These are phyloP conservation scores for Meira nashicola DNA, from an alignment of 1,284 basidiomycete species.

Conservation along the genomic window DNA sequence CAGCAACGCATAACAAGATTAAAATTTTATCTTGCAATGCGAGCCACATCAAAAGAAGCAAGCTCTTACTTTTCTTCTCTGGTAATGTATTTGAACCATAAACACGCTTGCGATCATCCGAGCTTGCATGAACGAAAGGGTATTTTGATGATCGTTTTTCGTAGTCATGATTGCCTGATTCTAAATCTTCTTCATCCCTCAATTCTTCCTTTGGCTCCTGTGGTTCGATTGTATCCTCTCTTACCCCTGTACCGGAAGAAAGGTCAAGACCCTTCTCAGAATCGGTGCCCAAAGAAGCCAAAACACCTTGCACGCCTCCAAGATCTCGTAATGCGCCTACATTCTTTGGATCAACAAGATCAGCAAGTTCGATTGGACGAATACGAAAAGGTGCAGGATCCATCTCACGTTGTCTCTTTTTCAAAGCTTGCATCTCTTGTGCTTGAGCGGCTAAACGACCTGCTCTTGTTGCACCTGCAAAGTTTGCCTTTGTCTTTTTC, in stretches of 20 bases:
- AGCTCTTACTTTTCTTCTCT: conserved; percentile 68
- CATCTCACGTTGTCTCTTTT: conserved; percentile 28
- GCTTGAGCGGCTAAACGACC: conserved; percentile 32
- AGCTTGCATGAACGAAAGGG: conserved; percentile 26
- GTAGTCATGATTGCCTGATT: conserved; percentile 12
- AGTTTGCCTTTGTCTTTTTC: conserved; percentile 22
- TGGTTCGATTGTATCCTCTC: conserved; percentile 7
- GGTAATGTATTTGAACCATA: conserved; percentile 84
- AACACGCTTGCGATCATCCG: conserved; percentile 54
- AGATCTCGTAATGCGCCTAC: conserved; percentile 65
- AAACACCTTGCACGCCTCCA: conserved; percentile 69
- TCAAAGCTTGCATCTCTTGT: conserved; percentile 14
- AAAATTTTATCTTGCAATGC: conserved; percentile 93
- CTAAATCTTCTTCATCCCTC: conserved; percentile 16
- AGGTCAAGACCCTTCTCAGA: conserved; percentile 52
- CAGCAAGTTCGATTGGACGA: conserved; percentile 71
- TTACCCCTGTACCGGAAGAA: conserved; percentile 22
- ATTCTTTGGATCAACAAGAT: conserved; percentile 80
- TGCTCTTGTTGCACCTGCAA: conserved; percentile 23
- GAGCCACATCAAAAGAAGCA: conserved; percentile 83
- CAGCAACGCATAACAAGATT: conserved; percentile 81
- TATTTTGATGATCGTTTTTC: background rate
- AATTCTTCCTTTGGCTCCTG: conserved; percentile 6
- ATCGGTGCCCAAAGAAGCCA: conserved; percentile 72
- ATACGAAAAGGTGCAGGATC: conserved; percentile 45